Base-by-base conservation (phyloP, 2,329 filamentous ascomycete species). In the Cylindrodendrum hubeiense region DNA sequence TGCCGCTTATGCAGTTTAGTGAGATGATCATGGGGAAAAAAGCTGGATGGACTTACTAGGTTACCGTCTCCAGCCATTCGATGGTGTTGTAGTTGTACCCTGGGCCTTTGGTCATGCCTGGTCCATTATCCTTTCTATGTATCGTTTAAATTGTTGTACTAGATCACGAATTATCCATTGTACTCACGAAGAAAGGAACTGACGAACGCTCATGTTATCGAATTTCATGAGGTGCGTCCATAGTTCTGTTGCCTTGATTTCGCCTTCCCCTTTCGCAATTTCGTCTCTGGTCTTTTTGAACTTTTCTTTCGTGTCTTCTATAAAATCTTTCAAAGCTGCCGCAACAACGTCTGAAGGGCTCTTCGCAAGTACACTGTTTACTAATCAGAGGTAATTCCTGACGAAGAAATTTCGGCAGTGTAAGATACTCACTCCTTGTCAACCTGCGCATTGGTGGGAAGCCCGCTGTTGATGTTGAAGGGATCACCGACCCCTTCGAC, bases 1-100 rank as follows among this genome's bases (percentile, higher is more conserved):
- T 72, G 0, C 71, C 71, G 1, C 67, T 74, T 43, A 0, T 13
- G 2, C 26, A 6, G 5, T 1, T 49, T 13, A 43, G n/a, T 49
- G 15, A 28, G 5, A 24, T 2, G 52, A 19, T 22, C 22, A 15
- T 8, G 13, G 2, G 22, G 15, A 9, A 12, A 12, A 5, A 10
- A 19, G 13, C 46, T n/a, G 1, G 12, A 5, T 2, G 4, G 2
- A 57, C 70, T 66, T 33, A 70, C 71, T 60, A 68, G 3, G 60
- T 73, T 7, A 51, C 60, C 3, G 71, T 68, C 46, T 73, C 71
- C 2, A 71, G 37, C 71, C 71, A 73, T 12, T 73, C 62, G 5
- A 73, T 73, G 0, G 67, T 73, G 58, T 72, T 69, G 33, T 62
- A 72, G 44, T 72, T 73, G 43, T 26, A 69, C 0, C 43, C 54